A percentile compares a stretch with the other conserved stretches of the same genome.
Conservation (phyloP, 805 yeast genomes). For the Aciculoconidium aculeatum region DNA sequence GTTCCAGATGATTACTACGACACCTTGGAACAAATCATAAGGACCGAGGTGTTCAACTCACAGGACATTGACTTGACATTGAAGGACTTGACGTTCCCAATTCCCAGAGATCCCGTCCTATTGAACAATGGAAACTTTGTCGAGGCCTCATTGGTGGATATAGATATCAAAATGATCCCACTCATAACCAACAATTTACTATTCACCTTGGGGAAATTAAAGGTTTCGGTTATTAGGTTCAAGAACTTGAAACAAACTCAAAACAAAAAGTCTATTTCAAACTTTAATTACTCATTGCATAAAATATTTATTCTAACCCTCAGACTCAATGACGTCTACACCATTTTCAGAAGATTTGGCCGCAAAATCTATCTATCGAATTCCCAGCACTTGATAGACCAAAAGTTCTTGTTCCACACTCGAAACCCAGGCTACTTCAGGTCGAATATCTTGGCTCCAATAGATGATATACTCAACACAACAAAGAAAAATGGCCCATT, state of each 20-base stretch:
- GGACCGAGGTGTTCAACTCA: conserved; percentile 13
- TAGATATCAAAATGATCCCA: conserved; percentile 31
- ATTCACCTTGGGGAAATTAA: conserved; percentile 20
- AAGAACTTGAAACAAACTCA: conserved; percentile 13
- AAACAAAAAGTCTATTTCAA: conserved; percentile 16
- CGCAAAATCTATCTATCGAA: conserved; percentile 43
- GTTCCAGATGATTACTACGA: conserved; percentile 9
- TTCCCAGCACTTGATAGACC: conserved; percentile 36
- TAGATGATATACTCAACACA: conserved; percentile 37
- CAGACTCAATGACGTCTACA: conserved; percentile 46
- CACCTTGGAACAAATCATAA: conserved; percentile 17
- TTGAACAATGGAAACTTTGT: conserved; percentile 12
- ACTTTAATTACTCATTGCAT: conserved; percentile 40
- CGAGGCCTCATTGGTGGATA: conserved; percentile 29
- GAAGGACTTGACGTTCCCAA: conserved; percentile 12
- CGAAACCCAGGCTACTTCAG: conserved; percentile 27
- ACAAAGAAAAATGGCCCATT: conserved; percentile 45
- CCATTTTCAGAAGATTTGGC: conserved; percentile 42
- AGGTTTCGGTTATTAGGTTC: conserved; percentile 14
- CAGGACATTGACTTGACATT: conserved; percentile 23
- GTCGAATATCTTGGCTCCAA: conserved; percentile 16
- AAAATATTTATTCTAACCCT: conserved; percentile 40
- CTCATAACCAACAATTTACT: conserved; percentile 21
- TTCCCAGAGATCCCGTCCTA: conserved; percentile 12
- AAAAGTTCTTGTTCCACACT: conserved; percentile 26